A percentile compares a stretch with the other conserved stretches of the same genome.
Conservation (phyloP, 306 rosid genomes). For the Medicago ruthenica region DNA sequence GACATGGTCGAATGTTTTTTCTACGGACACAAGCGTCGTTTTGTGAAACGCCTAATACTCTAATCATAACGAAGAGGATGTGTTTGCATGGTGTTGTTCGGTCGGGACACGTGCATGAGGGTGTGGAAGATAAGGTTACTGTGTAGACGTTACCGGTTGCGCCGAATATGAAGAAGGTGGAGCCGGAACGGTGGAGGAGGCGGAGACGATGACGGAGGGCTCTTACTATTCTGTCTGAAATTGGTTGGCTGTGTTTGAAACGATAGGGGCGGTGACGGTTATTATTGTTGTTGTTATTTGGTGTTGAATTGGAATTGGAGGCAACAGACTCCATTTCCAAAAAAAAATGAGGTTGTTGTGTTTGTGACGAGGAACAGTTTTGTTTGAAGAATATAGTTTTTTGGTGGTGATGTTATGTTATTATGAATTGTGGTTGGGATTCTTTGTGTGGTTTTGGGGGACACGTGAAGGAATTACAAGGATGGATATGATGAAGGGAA, state of each 20-base stretch:
- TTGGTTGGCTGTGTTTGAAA: conserved; percentile 56
- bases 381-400: neutral
- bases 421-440: conserved; percentile 40
- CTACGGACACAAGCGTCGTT: conserved; percentile 68
- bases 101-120: conserved; percentile 88
- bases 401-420: conserved; percentile 1
- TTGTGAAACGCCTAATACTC: conserved; percentile 63
- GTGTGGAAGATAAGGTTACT: conserved; percentile 56
- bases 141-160: conserved; percentile 89
- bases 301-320: conserved; percentile 53
- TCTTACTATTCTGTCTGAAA: conserved; percentile 67
- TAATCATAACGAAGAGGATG: conserved; percentile 71
- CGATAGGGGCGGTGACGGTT: conserved; percentile 34
- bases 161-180: conserved; percentile 76
- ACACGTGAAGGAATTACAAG: conserved; percentile 50
- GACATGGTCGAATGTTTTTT: conserved; percentile 65
- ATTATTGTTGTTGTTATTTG: neutral
- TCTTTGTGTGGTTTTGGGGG: conserved; percentile 57
- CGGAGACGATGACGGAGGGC: conserved; percentile 79
- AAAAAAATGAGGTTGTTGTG: neutral
- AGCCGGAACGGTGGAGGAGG: conserved; percentile 74
- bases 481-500: neutral
- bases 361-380: neutral
- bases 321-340: conserved; percentile 62
- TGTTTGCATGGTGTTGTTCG: conserved; percentile 86